Conservation (phyloP, 495 filamentous ascomycete species). For the Friedmanniomyces simplex region DNA sequence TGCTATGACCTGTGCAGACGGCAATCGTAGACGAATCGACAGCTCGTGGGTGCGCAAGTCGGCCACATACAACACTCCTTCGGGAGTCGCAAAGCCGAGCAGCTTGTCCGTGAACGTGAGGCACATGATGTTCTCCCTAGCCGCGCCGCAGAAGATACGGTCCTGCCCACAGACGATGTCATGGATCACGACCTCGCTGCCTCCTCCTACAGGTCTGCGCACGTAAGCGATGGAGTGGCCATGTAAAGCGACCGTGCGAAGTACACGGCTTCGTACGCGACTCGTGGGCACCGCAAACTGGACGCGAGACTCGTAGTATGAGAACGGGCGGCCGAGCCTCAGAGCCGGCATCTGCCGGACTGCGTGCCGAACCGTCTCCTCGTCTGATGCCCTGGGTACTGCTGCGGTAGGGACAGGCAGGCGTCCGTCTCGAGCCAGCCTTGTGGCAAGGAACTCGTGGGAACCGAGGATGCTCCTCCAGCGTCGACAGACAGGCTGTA, state of each 20-base stretch:
- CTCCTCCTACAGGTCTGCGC: not conserved
- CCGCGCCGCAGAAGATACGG: not conserved
- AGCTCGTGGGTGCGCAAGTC: not conserved
- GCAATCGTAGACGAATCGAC: not conserved
- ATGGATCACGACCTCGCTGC: not conserved
- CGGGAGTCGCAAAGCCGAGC: not conserved
- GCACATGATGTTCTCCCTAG: not conserved
- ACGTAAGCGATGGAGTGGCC: not conserved
- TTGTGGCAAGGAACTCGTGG: not conserved
- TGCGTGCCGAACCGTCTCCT: not conserved
- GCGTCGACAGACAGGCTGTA: not conserved
- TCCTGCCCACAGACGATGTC: not conserved
- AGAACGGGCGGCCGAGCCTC: not conserved
- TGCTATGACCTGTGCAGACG: not conserved
- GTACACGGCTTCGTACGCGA: not conserved
- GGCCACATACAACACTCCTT: not conserved
- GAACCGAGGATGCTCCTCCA: not conserved
- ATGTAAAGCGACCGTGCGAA: not conserved
- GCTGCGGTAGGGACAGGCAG: not conserved
- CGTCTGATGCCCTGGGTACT: not conserved
- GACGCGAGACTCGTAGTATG: not conserved
- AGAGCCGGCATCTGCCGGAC: not conserved
- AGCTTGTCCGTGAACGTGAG: not conserved
- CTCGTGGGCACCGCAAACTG: not conserved
- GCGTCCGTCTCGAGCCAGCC: not conserved